Conservation (phyloP, 2,329 filamentous ascomycete genomes). For the Penicillium sp. region DNA sequence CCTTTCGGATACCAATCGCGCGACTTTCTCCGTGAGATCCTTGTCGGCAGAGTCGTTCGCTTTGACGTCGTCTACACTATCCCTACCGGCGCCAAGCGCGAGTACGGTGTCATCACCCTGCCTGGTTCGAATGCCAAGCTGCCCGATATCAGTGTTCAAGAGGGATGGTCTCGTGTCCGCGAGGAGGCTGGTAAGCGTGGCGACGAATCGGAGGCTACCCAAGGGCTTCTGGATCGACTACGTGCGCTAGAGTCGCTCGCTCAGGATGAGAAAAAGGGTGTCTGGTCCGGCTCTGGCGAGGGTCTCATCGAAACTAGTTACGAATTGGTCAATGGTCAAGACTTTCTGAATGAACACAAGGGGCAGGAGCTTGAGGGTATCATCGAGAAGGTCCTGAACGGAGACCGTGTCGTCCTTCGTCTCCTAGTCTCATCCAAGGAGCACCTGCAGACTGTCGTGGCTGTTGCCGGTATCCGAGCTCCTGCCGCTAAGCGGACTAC, state of each 20-base stretch:
- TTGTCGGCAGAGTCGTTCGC: slow-evolving; percentile 84
- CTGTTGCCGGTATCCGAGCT: slow-evolving; percentile 85
- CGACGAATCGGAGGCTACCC: slow-evolving; percentile 78
- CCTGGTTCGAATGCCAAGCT: slow-evolving; percentile 71
- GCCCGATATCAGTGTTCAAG: slow-evolving; percentile 81
- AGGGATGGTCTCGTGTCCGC: slow-evolving; percentile 90
- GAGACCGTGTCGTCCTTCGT: slow-evolving; percentile 85
- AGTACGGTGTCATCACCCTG: slow-evolving; percentile 82
- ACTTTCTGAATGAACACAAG: slow-evolving; percentile 81
- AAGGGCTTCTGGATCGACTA: slow-evolving; percentile 74
- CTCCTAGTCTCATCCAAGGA: slow-evolving; percentile 79
- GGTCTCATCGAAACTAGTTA: slow-evolving; percentile 75
- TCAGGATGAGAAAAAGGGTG: slow-evolving; percentile 75
- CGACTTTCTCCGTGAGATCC: slow-evolving; percentile 82
- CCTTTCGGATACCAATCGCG: slow-evolving; percentile 91
- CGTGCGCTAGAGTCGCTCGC: slow-evolving; percentile 77
- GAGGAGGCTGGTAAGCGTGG: slow-evolving; percentile 87
- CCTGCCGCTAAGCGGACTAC: slow-evolving; percentile 87
- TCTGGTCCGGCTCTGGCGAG: slow-evolving; percentile 72
- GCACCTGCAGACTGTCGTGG: slow-evolving; percentile 85
- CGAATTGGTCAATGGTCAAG: slow-evolving; percentile 75
- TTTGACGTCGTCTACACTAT: slow-evolving; percentile 88
- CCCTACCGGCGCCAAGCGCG: slow-evolving; percentile 74
- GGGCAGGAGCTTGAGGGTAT: slow-evolving; percentile 82
- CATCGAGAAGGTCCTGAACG: slow-evolving; percentile 87